Evolutionary conservation across 2,329 filamentous ascomycete genomes (phyloP), one percentile per base, ranked within the genome.

Genomic region (Pestalotiopsis sp.): DNA sequence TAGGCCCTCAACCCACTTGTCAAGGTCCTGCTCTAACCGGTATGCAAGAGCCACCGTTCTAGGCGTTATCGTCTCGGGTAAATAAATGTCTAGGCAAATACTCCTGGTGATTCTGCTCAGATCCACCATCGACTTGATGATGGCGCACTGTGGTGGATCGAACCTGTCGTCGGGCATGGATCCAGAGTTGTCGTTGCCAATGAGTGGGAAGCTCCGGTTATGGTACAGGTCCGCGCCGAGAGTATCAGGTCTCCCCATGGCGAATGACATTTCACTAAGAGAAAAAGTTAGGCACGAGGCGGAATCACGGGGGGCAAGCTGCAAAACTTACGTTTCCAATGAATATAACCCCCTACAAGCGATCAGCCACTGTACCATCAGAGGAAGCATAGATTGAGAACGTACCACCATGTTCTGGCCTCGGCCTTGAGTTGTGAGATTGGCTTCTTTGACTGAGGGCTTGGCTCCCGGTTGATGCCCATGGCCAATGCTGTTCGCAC

Each of bases 221-320:
- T 86, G 84, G 66, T 84, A 85, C 66, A 83, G 75, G 40, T 85
- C 83, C 68, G 83, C 79, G 25, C 84, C 84, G 2, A 85, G 77
- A 2, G 83, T 84, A 67, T 85, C 83, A 0, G 84, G 84, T 27
- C 84, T 77, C 1, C 84, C 84, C 66, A 85, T 79, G 1, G 83
- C 80, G 68, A 85, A 85, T 56, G 82, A 83, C 75, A 85, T 80
- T 74, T 85, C 82, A 68, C 82, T 83, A 38, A 4, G 27, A 14
- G 3, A 13, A 11, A 4, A 9, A n/a, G 25, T 60, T 64, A 12
- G 57, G n/a, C n/a, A 57, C n/a, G 3, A n/a, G 3, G 49, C 4
- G 14, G n/a, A 1, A 17, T 20, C 13, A 58, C n/a, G 2, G 2
- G 20, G 27, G 36, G 20, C 11, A 7, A 45, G 5, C 12, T 7